Evolutionary conservation across 805 yeast genomes (phyloP).

Genomic region (Candida parachauliodes): DNA sequence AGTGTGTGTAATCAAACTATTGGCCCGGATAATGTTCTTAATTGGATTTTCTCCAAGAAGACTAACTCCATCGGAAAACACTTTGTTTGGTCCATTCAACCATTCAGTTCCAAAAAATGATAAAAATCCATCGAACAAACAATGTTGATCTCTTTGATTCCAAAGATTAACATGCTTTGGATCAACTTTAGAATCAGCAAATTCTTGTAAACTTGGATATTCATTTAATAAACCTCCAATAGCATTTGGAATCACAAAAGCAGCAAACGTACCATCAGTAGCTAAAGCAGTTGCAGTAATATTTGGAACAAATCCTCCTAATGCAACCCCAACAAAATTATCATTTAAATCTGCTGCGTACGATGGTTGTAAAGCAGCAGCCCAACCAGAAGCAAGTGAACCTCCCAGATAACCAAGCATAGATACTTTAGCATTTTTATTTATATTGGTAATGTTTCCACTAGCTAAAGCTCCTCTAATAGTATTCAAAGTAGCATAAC

Average conservation of each 20-base stretch:
- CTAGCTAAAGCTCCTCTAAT: constrained; percentile 23
- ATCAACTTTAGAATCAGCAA: neutral
- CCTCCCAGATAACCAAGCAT: constrained; percentile 42
- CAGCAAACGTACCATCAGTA: constrained; percentile 22
- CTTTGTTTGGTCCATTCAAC: neutral
- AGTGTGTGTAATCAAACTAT: constrained; percentile 5
- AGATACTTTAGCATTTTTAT: constrained; percentile 16
- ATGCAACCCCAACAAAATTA: constrained; percentile 27
- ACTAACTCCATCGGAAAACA: neutral
- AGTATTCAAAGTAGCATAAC: constrained; percentile 27
- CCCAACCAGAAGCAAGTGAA: constrained; percentile 36
- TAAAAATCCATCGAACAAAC: neutral
- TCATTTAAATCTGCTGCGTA: constrained; percentile 31
- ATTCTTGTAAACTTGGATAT: constrained; percentile 19
- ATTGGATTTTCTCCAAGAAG: neutral
- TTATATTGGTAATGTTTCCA: constrained; percentile 17
- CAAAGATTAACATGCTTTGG: neutral
- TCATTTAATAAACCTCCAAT: constrained; percentile 28
- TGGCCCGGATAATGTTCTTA: neutral
- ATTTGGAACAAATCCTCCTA: constrained; percentile 37
- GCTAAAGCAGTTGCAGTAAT: constrained; percentile 23
- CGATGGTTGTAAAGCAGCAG: constrained; percentile 31
- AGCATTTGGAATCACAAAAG: constrained; percentile 29
- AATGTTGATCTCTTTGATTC: constrained; percentile 1
- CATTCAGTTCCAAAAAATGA: neutral